A percentile compares a stretch with the other conserved stretches of the same genome.
phyloP scores from a whole-genome alignment of 805 yeast genomes.

The Dipodascus geniculatus region DNA sequence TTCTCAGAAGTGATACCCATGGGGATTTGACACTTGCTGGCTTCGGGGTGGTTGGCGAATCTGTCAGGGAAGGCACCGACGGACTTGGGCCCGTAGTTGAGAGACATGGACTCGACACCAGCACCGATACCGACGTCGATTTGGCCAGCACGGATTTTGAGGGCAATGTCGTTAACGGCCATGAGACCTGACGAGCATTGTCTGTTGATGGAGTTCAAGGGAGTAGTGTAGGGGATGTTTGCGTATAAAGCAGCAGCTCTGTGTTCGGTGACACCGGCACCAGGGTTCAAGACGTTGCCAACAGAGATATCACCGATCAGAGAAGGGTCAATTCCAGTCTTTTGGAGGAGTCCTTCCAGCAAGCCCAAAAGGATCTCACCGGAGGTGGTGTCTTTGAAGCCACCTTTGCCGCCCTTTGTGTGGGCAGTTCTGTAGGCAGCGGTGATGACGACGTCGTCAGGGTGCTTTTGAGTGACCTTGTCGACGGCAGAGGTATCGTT shows the following conservation, averaged over 20 bases:
- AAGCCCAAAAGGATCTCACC: slow-evolving; percentile 67
- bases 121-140: slow-evolving; percentile 83
- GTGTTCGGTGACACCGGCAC: slow-evolving; percentile 93
- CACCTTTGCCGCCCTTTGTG: slow-evolving; percentile 79
- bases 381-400: slow-evolving; percentile 69
- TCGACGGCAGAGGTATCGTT: slow-evolving; percentile 24
- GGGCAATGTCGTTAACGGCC: slow-evolving; percentile 83
- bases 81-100: slow-evolving; percentile 72
- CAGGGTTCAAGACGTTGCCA: slow-evolving; percentile 85
- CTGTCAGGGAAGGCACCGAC: slow-evolving; percentile 48
- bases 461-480: slow-evolving; percentile 41
- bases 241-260: slow-evolving; percentile 87
- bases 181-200: slow-evolving; percentile 93
- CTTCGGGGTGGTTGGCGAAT: slow-evolving; percentile 33
- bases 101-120: slow-evolving; percentile 94
- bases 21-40: slow-evolving; percentile 76
- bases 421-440: slow-evolving; percentile 86
- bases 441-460: slow-evolving; percentile 85
- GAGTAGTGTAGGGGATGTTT: slow-evolving; percentile 71
- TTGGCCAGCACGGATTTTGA: slow-evolving; percentile 77
- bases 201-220: slow-evolving; percentile 78
- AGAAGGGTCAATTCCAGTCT: slow-evolving; percentile 37
- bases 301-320: slow-evolving; percentile 75
- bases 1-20: slow-evolving; percentile 97
- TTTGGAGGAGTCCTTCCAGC: slow-evolving; percentile 47